Base-by-base conservation (phyloP, 352 stramenopile species). In the Globisporangium paddicum region DNA sequence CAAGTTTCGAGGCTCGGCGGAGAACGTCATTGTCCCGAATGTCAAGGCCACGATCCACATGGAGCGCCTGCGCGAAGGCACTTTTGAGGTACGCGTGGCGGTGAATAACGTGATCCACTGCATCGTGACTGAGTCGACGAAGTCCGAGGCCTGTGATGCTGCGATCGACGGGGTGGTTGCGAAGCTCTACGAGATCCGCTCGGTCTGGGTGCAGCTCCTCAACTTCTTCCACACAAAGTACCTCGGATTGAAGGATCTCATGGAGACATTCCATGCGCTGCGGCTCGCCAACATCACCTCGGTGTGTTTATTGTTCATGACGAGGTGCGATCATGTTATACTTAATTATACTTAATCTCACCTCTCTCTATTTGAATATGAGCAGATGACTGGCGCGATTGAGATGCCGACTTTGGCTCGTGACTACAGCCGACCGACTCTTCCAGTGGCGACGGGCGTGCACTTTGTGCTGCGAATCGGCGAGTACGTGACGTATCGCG, bases 221-320 rank as follows among this genome's bases (percentile, higher is more conserved):
- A 75, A 90, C 51, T 93, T 93, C 19, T 64, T 90, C 38, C 78
- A 93, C 58, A 64, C 73, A 13, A 90, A 89, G 49, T 78, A 77
- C 21, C 56, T 89, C 18, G 58, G 60, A 0, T 71, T 74, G 26
- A 57, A 73, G 18, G 72, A 83, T 13, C 63, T 75, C 18, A 71
- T 76, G 49, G 73, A 86, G 25, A 82, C 81, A 0, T 91, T 91
- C 46, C 71, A 84, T 47, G 60, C 71, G 14, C 66, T 93, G 8
- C 84, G 70, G 13, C 60, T 89, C 14, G 78, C 83, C 21, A 83
- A 83, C 53, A 90, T 93, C 35, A 60, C 72, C 4, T 79, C 64
- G 54, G 82, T 92, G 76, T 32, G 82, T 76, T 2, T 16, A 42
- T 45, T 57, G 64, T 25, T 11, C 47, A 30, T 44, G 14, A 5